These are phyloP conservation scores for Plasmopara viticola DNA, from an alignment of 352 stramenopile genomes.

Conservation along the genomic window DNA sequence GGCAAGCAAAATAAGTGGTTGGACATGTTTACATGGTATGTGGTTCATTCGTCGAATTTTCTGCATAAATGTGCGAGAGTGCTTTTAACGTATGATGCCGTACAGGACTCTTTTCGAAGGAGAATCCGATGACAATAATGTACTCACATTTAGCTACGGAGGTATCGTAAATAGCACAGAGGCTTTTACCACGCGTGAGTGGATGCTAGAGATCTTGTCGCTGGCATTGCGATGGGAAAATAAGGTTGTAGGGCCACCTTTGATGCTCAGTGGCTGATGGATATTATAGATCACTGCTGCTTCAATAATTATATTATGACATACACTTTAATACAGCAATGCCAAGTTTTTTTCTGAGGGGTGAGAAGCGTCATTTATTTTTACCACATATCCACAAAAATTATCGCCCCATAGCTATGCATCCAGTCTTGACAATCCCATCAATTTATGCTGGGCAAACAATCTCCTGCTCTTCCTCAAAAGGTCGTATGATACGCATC, in stretches of 20 bases:
- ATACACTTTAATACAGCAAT: no score
- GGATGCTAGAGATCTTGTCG: conserved; percentile 62
- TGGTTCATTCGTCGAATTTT: background rate
- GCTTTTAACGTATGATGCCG: background rate
- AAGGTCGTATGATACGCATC: no score
- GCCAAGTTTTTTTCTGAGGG: no score
- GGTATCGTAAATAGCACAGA: conserved; percentile 36
- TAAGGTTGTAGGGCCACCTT: conserved; percentile 32
- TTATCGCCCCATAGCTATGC: no score
- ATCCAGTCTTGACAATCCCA: no score
- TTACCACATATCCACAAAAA: no score
- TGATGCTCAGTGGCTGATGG: no score
- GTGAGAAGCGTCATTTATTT: no score
- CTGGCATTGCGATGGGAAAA: conserved; percentile 55
- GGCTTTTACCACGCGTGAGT: conserved; percentile 37
- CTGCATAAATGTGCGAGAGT: background rate
- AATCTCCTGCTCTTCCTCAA: no score
- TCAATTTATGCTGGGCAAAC: no score
- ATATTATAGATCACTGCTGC: no score
- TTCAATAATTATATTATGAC: no score
- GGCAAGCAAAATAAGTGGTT: conserved; percentile 34
- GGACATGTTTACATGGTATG: conserved; percentile 52
- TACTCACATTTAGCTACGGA: conserved; percentile 43
- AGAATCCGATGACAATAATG: conserved; percentile 17
- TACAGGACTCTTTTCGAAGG: conserved; percentile 44